These are phyloP conservation scores for Termitomyces sp. DNA, from an alignment of 768 basidiomycete species.

Conservation along the genomic window DNA sequence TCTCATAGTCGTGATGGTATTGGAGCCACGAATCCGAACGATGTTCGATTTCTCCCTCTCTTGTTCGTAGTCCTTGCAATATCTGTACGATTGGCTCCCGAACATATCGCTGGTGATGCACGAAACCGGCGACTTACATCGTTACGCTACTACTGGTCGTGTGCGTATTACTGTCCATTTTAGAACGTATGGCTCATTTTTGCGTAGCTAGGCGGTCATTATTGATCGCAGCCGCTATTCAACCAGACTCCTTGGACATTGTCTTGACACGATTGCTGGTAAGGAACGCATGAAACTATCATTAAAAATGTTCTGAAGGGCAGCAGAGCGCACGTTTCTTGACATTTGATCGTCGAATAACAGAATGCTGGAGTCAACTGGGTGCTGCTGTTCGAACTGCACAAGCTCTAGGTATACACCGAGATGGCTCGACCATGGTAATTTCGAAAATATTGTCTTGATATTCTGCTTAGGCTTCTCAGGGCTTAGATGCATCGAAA, in stretches of 20 bases:
- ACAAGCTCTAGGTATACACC: conserved; percentile 87
- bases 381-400: conserved; percentile 91
- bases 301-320: conserved; percentile 33
- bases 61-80: conserved; percentile 91
- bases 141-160: conserved; percentile 92
- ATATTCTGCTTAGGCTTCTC: conserved; percentile 5
- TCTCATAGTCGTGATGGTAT: conserved; percentile 56
- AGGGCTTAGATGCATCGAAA: conserved; percentile 70
- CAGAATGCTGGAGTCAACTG: conserved; percentile 94
- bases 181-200: not conserved
- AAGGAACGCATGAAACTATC: conserved; percentile 30
- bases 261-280: conserved; percentile 90
- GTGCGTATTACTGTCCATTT: conserved; percentile 38
- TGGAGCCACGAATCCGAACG: conserved; percentile 59
- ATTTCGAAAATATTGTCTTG: conserved; percentile 14
- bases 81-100: conserved; percentile 79
- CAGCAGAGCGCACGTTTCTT: conserved; percentile 49
- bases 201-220: conserved; percentile 74
- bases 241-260: conserved; percentile 87
- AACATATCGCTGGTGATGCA: conserved; percentile 76
- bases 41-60: conserved; percentile 84
- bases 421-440: conserved; percentile 82
- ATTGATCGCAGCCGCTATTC: conserved; percentile 88
- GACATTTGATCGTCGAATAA: conserved; percentile 77
- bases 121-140: conserved; percentile 73